A percentile compares a stretch with the other conserved stretches of the same genome.
Evolutionary conservation across 176 grass and related monocot species (phyloP).

Genomic region (Dendrocalamus sinicus): DNA sequence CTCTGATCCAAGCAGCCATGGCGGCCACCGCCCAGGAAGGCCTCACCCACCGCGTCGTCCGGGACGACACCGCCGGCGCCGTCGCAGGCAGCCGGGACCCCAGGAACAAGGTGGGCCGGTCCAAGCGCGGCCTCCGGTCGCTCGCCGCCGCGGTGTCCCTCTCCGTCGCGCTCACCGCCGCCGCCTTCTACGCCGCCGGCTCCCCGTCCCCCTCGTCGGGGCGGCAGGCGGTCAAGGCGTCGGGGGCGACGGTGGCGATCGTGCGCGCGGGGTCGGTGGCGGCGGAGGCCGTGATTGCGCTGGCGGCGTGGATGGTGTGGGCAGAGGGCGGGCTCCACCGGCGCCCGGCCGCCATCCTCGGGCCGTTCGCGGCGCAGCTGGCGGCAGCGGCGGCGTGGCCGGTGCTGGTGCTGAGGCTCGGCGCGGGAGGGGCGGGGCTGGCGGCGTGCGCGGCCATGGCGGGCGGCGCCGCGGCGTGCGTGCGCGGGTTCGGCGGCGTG

Average conservation of each 20-base stretch:
- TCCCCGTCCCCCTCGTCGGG: not conserved
- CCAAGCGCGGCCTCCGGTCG: constrained; percentile 57
- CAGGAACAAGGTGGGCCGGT: constrained; percentile 28
- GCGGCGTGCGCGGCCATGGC: constrained; percentile 48
- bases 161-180: constrained; percentile 30
- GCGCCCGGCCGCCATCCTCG: constrained; percentile 42
- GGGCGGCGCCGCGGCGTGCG: constrained; percentile 35
- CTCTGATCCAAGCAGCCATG: constrained; percentile 25
- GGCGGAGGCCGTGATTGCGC: constrained; percentile 58
- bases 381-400: constrained; percentile 45
- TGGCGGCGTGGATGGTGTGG: constrained; percentile 89
- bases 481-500: constrained; percentile 52
- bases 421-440: constrained; percentile 30
- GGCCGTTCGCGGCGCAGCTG: constrained; percentile 60
- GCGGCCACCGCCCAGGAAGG: constrained; percentile 47
- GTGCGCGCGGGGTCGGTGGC: constrained; percentile 62
- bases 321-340: constrained; percentile 78
- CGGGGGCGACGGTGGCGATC: constrained; percentile 42
- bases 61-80: not conserved
- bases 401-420: constrained; percentile 52
- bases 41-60: constrained; percentile 50
- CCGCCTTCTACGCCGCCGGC: constrained; percentile 21
- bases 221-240: no score
- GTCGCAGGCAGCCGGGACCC: not conserved
- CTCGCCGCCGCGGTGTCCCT: constrained; percentile 56